Base-by-base conservation (phyloP, 345 rosid species). In the Noccaea caerulescens region DNA sequence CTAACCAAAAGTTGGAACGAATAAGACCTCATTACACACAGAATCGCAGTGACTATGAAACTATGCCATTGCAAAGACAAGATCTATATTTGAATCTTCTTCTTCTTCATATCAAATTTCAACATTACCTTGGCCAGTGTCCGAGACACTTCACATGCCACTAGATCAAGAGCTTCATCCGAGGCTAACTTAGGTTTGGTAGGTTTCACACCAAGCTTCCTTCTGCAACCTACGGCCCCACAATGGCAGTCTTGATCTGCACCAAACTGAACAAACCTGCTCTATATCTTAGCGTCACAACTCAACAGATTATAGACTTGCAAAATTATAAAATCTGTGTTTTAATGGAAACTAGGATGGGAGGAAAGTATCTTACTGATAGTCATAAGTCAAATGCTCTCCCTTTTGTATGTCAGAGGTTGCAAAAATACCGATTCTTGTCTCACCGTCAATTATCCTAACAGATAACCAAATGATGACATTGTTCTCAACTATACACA, bases 221-320 rank as follows among this genome's bases (percentile, higher is more conserved):
- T 77, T 82, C 97, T 86, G 80, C 99, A 95, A 68, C 82, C 79
- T 33, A 33, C 68, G 0, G 98, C 92, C 45, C 99, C 99, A 71
- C 99, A 95, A 62, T 92, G 97, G 69, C 99, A 95, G 69, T 88
- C 99, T 84, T 95, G 97, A 83, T 92, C 99, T 75, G 98, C 98
- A 84, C 99, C 99, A 87, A 95, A 95, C 83, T 95, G 99, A 64
- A 92, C 98, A 86, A 95, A 92, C 87, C 99, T 95, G 97, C 88
- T 76, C 82, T 73, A 80, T 69, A 66, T 71, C 80, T 91, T 81
- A 91, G 93, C 75, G 43, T 72, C 80, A 79, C 4, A 30, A 14
- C 44, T 53, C 72, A 51, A 34, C 56, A 51, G 39, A 14, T 42
- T 30, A 71, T 41, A 50, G 18, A 47, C 67, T 39, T 38, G 20